phyloP scores from a whole-genome alignment of 23 red algal genomes.

The Gracilaria vermiculophylla region DNA sequence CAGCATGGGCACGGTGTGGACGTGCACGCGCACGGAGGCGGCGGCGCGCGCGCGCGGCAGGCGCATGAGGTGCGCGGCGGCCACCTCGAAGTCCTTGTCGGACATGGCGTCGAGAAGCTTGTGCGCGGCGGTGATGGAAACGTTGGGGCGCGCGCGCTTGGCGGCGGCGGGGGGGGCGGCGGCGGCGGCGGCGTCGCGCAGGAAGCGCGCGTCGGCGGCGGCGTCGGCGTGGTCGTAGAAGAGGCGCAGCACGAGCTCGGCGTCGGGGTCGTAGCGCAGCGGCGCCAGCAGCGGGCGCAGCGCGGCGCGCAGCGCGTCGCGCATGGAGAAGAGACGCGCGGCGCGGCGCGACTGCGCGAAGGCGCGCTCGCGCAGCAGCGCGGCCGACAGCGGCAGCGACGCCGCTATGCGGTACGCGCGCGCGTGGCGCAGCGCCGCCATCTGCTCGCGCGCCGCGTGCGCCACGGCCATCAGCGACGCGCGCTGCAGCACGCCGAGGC shows the following conservation, averaged over 20 bases:
- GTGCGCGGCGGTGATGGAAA: slow-evolving; percentile 4
- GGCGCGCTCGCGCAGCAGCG: slow-evolving; percentile 23
- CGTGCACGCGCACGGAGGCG: not conserved
- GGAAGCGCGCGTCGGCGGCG: not conserved
- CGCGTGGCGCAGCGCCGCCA: slow-evolving; percentile 29
- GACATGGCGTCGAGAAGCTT: slow-evolving; percentile 5
- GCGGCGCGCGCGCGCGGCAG: not conserved
- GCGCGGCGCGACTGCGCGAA: not conserved
- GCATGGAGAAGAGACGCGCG: not conserved
- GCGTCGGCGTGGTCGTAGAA: not conserved
- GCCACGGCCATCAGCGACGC: slow-evolving; percentile 4
- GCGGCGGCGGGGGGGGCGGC: not conserved
- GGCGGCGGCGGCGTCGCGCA: not conserved
- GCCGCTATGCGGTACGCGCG: not conserved
- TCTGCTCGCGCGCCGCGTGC: not conserved
- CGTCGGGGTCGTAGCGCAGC: slow-evolving; percentile 28
- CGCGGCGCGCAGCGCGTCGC: slow-evolving; percentile 12
- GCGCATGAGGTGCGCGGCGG: slow-evolving; percentile 2
- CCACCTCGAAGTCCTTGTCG: slow-evolving; percentile 1
- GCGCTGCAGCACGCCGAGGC: slow-evolving; percentile 65
- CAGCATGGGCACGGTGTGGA: slow-evolving; percentile 39
- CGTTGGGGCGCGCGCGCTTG: not conserved
- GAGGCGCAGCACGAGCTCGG: slow-evolving; percentile 13
- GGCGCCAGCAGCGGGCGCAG: not conserved
- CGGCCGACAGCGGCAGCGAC: slow-evolving; percentile 21